Percentiles rank a stretch among this genome's conserved stretches.
Conservation (phyloP, 495 filamentous ascomycete species). For the Geopyxis carbonaria region DNA sequence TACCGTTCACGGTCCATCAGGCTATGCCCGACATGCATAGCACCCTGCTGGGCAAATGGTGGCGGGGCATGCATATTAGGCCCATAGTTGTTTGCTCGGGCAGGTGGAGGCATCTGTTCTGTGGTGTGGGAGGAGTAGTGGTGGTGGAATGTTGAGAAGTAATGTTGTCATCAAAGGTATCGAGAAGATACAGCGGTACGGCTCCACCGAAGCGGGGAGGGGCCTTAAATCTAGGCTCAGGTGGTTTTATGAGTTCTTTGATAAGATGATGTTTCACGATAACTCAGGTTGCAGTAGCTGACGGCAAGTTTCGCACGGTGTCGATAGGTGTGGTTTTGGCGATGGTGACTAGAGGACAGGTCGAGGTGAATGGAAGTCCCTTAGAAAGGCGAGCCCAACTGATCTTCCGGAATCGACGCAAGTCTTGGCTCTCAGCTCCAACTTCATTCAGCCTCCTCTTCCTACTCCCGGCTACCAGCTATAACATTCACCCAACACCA, state of each 20-base stretch:
- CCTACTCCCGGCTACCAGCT: neutral
- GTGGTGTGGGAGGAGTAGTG: conserved; percentile 1
- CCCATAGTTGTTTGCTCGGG: conserved; percentile 22
- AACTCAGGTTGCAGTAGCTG: too few relatives aligned
- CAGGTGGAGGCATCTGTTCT: conserved; percentile 18
- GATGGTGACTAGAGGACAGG: too few relatives aligned
- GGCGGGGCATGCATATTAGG: conserved; percentile 21
- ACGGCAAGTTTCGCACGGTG: too few relatives aligned
- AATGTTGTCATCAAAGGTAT: conserved; percentile 5
- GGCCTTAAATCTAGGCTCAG: too few relatives aligned
- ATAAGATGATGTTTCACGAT: too few relatives aligned
- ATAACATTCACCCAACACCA: neutral
- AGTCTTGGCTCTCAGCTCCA: conserved; percentile 2
- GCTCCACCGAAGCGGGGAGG: too few relatives aligned
- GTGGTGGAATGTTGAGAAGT: neutral
- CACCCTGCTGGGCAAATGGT: conserved; percentile 18
- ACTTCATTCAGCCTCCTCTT: neutral
- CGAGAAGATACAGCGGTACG: too few relatives aligned
- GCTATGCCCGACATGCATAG: conserved; percentile 19
- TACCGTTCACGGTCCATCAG: conserved; percentile 20
- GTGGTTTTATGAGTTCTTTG: too few relatives aligned
- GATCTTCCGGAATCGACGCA: too few relatives aligned
- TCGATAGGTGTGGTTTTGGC: too few relatives aligned
- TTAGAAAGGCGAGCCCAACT: too few relatives aligned
- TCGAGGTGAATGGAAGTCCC: too few relatives aligned